Base-by-base conservation (phyloP, 2,329 filamentous ascomycete species). In the Pyrenophora seminiperda region DNA sequence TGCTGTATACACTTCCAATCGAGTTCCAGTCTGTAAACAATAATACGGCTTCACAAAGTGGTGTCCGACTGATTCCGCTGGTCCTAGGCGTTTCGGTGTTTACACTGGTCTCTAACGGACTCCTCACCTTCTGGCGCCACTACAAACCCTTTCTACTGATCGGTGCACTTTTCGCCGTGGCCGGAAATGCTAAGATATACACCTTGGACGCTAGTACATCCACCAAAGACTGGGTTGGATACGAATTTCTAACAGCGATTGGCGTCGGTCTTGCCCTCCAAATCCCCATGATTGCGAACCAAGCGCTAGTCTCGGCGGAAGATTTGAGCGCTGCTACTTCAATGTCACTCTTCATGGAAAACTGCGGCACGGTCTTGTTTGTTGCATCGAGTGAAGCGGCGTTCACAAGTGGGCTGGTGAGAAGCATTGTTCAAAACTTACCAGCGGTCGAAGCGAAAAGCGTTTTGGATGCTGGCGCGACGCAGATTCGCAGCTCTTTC, bases 161-260 rank as follows among this genome's bases (percentile, higher is more conserved):
- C 7, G 66, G 70, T 9, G 58, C 72, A 3, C 19, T 65, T 1
- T 41, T 67, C 4, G 55, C 47, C 0, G 53, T 62, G 3, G 56
- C 52, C 3, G 67, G 67, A 2, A 52, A 61, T 15, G 7, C 44
- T 2, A 57, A 37, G 18, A 65, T 68, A 3, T 64, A 76, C 70
- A 43, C 77, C 0, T 67, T 78, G 2, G 63, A 71, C 14, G 59
- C 73, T 1, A 55, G 60, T 29, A 75, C 77, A 3, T 55, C 71
- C 0, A 63, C 66, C 0, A 65, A 56, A 2, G 64, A 71, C 24
- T 81, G 77, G 78, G 75, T 80, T 17, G 79, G 78, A 7, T 81
- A 76, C 59, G 76, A 81, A 45, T 66, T 77, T 4, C 52, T 81
- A 2, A 50, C 72, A 3, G 79, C 78, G 15, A 63, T 74, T 3